phyloP scores from a whole-genome alignment of 441 rosid species.

The Bruguiera hainesii region DNA sequence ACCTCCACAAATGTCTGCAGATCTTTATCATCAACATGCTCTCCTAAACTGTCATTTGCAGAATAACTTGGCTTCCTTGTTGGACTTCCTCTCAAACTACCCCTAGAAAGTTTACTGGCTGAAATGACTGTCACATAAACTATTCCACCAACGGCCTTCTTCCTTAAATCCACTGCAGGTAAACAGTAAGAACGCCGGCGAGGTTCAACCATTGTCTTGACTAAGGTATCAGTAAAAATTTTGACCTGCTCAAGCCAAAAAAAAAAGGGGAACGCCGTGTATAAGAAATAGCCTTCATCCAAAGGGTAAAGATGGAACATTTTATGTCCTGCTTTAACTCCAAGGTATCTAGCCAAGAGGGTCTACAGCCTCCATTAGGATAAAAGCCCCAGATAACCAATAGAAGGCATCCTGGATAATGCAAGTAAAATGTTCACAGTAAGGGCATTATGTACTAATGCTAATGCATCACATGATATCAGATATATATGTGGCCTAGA shows the following conservation, averaged over 20 bases:
- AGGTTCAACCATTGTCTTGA: constrained; percentile 94
- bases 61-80: constrained; percentile 35
- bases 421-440: no score
- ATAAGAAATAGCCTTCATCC: background rate
- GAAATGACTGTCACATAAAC: constrained; percentile 75
- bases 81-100: constrained; percentile 60
- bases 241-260: constrained; percentile 48
- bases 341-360: no score
- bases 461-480: no score
- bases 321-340: background rate
- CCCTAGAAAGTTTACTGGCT: constrained; percentile 59
- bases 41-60: constrained; percentile 34
- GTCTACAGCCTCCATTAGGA: no score
- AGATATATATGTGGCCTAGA: background rate
- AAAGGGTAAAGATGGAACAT: background rate
- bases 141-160: constrained; percentile 79
- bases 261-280: background rate
- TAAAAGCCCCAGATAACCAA: no score
- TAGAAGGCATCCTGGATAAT: no score
- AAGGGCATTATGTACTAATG: no score
- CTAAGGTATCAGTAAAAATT: constrained; percentile 72
- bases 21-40: constrained; percentile 41
- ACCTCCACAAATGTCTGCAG: constrained; percentile 84
- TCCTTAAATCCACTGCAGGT: constrained; percentile 74
- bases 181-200: constrained; percentile 70